phyloP scores from a whole-genome alignment of 2,329 filamentous ascomycete species.

The Claviceps africana region DNA sequence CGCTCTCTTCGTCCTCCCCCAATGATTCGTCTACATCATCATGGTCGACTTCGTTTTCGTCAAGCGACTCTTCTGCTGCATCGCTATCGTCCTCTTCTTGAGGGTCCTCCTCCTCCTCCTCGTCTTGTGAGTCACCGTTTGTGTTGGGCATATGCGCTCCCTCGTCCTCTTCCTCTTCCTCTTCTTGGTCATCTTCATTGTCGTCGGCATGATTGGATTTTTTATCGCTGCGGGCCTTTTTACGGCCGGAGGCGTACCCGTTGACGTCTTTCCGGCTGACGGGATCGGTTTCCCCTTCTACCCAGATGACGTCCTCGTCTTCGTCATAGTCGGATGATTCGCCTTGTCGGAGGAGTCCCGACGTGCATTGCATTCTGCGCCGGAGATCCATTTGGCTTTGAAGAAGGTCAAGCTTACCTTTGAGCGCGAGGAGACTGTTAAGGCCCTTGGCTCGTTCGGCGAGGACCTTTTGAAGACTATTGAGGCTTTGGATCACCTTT shows the following conservation, averaged over 20 bases:
- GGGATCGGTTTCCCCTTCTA: slow-evolving; percentile 63
- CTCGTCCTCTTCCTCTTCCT: slow-evolving; percentile 47
- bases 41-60: slow-evolving; percentile 46
- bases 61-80: slow-evolving; percentile 34
- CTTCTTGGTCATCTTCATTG: slow-evolving; percentile 23
- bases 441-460: slow-evolving; percentile 74
- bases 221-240: slow-evolving; percentile 28
- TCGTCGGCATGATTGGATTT: background rate
- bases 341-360: slow-evolving; percentile 24
- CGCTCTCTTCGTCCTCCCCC: slow-evolving; percentile 42
- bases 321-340: slow-evolving; percentile 38
- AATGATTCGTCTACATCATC: slow-evolving; percentile 41
- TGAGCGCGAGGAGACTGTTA: slow-evolving; percentile 69
- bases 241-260: slow-evolving; percentile 16
- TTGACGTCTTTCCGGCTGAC: slow-evolving; percentile 23
- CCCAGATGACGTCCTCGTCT: slow-evolving; percentile 67
- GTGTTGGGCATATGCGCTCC: slow-evolving; percentile 43
- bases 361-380: slow-evolving; percentile 45
- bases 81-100: slow-evolving; percentile 30
- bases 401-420: slow-evolving; percentile 91
- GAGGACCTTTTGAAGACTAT: slow-evolving; percentile 71
- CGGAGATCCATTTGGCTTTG: slow-evolving; percentile 78
- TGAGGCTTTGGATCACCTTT: slow-evolving; percentile 65
- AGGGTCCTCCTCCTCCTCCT: slow-evolving; percentile 30
- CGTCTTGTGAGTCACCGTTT: slow-evolving; percentile 46